phyloP scores from a whole-genome alignment of 2,329 filamentous ascomycete species.

The Nothophoma quercina region DNA sequence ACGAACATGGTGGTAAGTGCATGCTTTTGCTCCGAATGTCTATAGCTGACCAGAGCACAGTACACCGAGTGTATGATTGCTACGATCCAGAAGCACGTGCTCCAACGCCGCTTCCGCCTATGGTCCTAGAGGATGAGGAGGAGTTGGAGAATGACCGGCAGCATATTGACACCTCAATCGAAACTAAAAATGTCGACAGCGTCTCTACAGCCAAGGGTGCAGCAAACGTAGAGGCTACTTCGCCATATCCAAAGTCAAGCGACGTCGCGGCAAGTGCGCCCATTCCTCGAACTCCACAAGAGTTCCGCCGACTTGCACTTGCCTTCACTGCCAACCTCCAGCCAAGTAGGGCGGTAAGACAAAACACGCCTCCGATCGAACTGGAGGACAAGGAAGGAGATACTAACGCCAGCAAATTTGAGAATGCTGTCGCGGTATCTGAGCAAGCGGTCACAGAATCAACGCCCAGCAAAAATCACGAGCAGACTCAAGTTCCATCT shows the following conservation, averaged over 20 bases:
- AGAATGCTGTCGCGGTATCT: slow-evolving; percentile 19
- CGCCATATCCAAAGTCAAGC: not conserved
- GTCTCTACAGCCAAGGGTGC: too few species aligned
- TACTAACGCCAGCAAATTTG: slow-evolving; percentile 16
- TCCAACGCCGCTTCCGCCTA: slow-evolving; percentile 32
- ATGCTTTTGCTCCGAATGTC: not conserved
- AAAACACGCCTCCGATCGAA: slow-evolving; percentile 8
- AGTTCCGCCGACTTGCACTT: not conserved
- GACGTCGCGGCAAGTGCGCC: not conserved
- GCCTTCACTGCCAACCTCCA: not conserved
- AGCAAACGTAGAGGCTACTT: not conserved
- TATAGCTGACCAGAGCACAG: slow-evolving; percentile 5
- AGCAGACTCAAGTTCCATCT: slow-evolving; percentile 2
- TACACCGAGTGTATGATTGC: slow-evolving; percentile 29
- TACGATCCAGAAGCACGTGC: slow-evolving; percentile 24
- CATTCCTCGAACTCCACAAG: not conserved
- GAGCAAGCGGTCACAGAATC: slow-evolving; percentile 8
- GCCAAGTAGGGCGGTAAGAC: not conserved
- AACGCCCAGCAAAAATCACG: slow-evolving; percentile 17
- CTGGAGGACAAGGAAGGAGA: slow-evolving; percentile 5
- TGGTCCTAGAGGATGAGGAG: slow-evolving; percentile 15
- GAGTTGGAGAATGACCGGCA: not conserved
- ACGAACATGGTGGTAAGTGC: slow-evolving; percentile 31
- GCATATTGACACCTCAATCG: not conserved
- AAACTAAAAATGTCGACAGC: not conserved